Evolutionary conservation across 495 filamentous ascomycete genomes (phyloP), one percentile per base, ranked within the genome.

Genomic region (Alectoria sarmentosa): DNA sequence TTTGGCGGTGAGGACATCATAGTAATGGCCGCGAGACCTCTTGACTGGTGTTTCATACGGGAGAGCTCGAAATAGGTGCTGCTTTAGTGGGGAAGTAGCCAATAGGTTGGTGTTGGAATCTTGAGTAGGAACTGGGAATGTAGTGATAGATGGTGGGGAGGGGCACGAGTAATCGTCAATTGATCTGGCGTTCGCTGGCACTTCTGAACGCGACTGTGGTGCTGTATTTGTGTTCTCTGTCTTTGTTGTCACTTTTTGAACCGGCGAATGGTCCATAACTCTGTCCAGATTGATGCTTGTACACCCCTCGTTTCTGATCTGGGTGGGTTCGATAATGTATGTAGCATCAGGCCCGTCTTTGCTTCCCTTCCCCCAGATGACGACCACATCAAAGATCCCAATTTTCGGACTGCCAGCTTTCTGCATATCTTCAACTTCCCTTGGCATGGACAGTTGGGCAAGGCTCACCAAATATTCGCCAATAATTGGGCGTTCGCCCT

Each of bases 321-420:
- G 10, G 14, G 59, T 66, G 28, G 64, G 73, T 36, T 67, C 61
- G 8, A 48, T 69, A 13, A 73, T 48, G 61, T 74, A 75, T 4
- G 56, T 21, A 26, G 64, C 62, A 21, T 58, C 64, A 1, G 66
- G 52, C 9, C 63, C 65, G 11, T 70, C 39, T 62, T 73, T 78
- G 59, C 61, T 66, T 1, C 76, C 72, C 8, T 59, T 65, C 34
- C 76, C 77, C 7, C 65, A 64, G 11, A 69, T 72, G 23, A 81
- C 62, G 2, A 80, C 67, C 1, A 80, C 73, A 65, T 81, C 79
- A 28, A 81, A 69, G 42, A 80, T 63, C 19, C 74, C 76, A 44
- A 77, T 71, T 6, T 64, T 63, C n/a, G n/a, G 49, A 10, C 69
- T 71, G 14, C 63, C 69, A 32, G 65, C 49, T 32, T 65, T 72